Base-by-base conservation (phyloP, 441 rosid species). In the Manihot esculenta region DNA sequence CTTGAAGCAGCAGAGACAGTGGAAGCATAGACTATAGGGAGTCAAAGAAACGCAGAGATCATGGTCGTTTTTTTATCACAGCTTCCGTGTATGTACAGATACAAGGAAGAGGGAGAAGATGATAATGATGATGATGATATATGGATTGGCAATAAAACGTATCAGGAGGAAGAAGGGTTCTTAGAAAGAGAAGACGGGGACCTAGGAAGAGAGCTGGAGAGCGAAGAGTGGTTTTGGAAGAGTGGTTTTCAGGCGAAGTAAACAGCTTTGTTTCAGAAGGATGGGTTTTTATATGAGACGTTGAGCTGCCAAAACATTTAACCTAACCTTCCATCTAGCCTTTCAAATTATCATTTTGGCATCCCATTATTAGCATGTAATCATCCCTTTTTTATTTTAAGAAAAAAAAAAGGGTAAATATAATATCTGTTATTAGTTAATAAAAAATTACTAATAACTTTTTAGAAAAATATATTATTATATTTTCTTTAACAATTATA, bases 191-290 rank as follows among this genome's bases (percentile, higher is more conserved):
- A 41, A 44, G 45, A 61, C 56, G 62, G 73, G 69, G 68, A 56
- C 69, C 51, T 27, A 11, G 45, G 54, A 13, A 9, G 45, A 48
- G 65, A 45, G 38, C 1, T 57, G 45, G 13, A n/a, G 56, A 50
- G 3, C 10, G 30, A 4, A 49, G 70, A n/a, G n/a, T n/a, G n/a
- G n/a, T n/a, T n/a, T n/a, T n/a, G n/a, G n/a, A 27, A 49, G 13
- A 26, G 77, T 38, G 64, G 79, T 77, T 78, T 82, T 58, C 75
- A 58, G 78, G 69, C 58, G 75, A 51, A 58, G 66, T 62, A 63
- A 62, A 70, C 72, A 64, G 73, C 64, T 61, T n/a, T 41, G 42
- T 53, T 33, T 35, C 35, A 54, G 53, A 68, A n/a, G 48, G 47
- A 42, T 53, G 59, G 50, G 14, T 7, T 59, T 59, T 68, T 27